Conservation (phyloP, 2,329 filamentous ascomycete species). For the Magnaporthiopsis poae region DNA sequence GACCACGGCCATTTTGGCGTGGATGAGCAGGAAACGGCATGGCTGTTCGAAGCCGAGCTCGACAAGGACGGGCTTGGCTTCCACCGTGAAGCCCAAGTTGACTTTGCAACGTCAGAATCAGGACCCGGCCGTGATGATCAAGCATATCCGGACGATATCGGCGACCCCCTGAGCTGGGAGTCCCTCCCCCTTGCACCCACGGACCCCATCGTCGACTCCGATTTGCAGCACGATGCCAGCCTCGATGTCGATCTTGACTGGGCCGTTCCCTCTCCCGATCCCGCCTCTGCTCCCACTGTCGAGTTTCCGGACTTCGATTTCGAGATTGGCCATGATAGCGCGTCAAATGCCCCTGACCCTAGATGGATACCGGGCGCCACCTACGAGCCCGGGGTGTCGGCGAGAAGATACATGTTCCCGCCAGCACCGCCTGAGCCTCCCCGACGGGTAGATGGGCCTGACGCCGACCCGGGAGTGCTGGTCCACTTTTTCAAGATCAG, state of each 20-base stretch:
- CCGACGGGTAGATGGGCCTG: slow-evolving; percentile 1
- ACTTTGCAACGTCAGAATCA: slow-evolving; percentile 4
- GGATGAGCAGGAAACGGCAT: neutral
- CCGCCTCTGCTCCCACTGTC: too few species aligned
- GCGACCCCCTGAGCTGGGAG: neutral
- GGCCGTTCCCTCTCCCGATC: neutral
- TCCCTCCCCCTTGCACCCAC: neutral
- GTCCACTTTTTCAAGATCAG: neutral
- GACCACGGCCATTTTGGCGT: neutral
- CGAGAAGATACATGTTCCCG: too few species aligned
- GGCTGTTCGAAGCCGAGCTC: neutral
- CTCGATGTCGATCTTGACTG: neutral
- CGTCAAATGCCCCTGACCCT: too few species aligned
- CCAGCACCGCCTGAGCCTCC: neutral
- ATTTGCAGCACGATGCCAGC: neutral
- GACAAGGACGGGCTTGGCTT: neutral
- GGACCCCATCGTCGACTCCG: neutral
- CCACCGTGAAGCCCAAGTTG: slow-evolving; percentile 1
- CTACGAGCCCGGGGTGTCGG: too few species aligned
- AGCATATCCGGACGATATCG: neutral
- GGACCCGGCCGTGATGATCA: slow-evolving; percentile 5
- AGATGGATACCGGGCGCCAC: too few species aligned
- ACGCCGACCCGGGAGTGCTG: neutral
- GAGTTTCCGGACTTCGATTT: neutral
- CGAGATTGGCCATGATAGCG: neutral